Evolutionary conservation across 495 filamentous ascomycete genomes (phyloP).

Genomic region (Penicillium desertorum): DNA sequence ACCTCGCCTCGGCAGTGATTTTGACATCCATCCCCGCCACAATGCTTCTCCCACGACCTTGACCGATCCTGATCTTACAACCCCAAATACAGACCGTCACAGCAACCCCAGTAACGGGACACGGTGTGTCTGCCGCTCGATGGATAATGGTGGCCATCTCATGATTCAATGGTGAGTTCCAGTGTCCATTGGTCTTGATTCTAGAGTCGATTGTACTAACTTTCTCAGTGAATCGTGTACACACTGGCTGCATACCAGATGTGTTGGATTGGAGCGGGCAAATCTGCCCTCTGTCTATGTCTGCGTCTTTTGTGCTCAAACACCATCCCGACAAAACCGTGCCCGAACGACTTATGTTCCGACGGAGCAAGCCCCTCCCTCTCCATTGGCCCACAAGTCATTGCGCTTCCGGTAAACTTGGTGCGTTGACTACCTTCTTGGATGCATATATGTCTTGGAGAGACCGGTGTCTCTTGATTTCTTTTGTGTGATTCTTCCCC

Average conservation of each 20-base stretch:
- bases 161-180: slow-evolving; percentile 79
- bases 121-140: slow-evolving; percentile 70
- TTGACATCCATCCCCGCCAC: slow-evolving; percentile 40
- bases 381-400: slow-evolving; percentile 69
- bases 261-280: slow-evolving; percentile 65
- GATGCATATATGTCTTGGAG: slow-evolving; percentile 21
- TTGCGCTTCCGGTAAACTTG: slow-evolving; percentile 43
- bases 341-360: slow-evolving; percentile 54
- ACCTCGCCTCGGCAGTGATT: slow-evolving; percentile 42
- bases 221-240: slow-evolving; percentile 73
- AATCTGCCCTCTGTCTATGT: slow-evolving; percentile 74
- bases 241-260: slow-evolving; percentile 80
- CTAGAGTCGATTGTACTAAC: slow-evolving; percentile 19
- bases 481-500: slow-evolving; percentile 26
- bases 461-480: slow-evolving; percentile 21
- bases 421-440: slow-evolving; percentile 5
- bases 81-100: slow-evolving; percentile 60
- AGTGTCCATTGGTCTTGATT: background rate
- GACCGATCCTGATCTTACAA: slow-evolving; percentile 65
- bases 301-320: slow-evolving; percentile 77
- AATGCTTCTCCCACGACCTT: slow-evolving; percentile 65
- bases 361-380: slow-evolving; percentile 46
- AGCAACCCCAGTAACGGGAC: slow-evolving; percentile 58
- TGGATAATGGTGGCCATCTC: slow-evolving; percentile 63
- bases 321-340: slow-evolving; percentile 65